Base-by-base conservation (phyloP, 106 monocot genomes). In the Dactylorhiza incarnata region DNA sequence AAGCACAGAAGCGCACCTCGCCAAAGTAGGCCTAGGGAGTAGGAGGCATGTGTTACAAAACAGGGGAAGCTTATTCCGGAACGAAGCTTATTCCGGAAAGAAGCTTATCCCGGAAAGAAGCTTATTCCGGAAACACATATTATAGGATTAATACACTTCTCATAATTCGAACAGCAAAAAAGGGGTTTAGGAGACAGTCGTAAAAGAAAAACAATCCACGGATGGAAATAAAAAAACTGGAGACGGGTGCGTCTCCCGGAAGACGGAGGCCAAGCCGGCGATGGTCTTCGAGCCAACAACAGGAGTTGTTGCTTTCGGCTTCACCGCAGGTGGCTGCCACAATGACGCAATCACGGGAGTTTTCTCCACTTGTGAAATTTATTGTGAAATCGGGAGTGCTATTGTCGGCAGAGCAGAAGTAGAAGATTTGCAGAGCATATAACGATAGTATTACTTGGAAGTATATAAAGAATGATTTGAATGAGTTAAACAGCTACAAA, bases 181-280 rank as follows among this genome's bases (percentile, higher is more conserved):
- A 20, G 19, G 20, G 48, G n/a, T n/a, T n/a, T n/a, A n/a, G 13
- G 11, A 71, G 55, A 71, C 53, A 48, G 48, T 48, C 3, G 12
- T 12, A 71, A 71, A 49, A 65, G 5, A 48, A 63, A 63, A 26
- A 25, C 1, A n/a, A n/a, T n/a, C n/a, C 9, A 11, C 24, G 9
- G 71, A 43, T 7, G 22, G 71, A 45, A 71, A 6, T 44, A 16
- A 58, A 75, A 75, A 75, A 19, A 46, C 24, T 7, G 76, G 45
- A 25, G 47, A 48, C 6, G 45, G 48, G 11, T 61, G 63, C 13
- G 48, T 63, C 47, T 78, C 58, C 48, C 72, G 17, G 14, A 78
- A 72, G 17, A 84, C 79, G 20, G 81, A 78, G 20, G 81, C 78
- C 7, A 87, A 25, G 43, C 84, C 87, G 61, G 87, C 63, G 68